phyloP scores from a whole-genome alignment of 1,284 basidiomycete genomes.

The Lentinula novae-zelandiae region DNA sequence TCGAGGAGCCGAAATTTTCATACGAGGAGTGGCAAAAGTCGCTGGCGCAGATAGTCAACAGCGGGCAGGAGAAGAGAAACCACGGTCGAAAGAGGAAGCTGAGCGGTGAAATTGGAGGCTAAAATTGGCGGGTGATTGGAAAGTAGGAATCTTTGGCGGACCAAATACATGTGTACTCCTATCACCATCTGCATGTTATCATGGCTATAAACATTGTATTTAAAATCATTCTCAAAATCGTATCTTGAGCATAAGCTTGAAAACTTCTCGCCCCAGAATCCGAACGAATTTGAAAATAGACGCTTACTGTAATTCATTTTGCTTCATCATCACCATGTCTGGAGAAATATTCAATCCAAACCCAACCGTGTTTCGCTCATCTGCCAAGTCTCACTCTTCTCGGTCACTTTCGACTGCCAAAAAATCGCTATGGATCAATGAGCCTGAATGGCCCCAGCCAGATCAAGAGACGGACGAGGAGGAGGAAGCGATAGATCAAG shows the following conservation, averaged over 20 bases:
- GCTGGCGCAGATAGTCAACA: not conserved
- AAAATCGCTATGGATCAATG: conserved; percentile 51
- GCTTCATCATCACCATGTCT: conserved; percentile 31
- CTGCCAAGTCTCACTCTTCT: conserved; percentile 32
- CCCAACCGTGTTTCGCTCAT: conserved; percentile 48
- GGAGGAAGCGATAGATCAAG: conserved; percentile 63
- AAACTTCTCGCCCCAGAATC: not conserved
- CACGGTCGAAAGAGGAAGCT: not conserved
- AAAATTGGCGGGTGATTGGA: not conserved
- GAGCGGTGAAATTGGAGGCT: not conserved
- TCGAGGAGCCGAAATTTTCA: conserved; percentile 11
- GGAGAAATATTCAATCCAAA: conserved; percentile 62
- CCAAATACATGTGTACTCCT: not conserved
- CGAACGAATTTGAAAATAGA: not conserved
- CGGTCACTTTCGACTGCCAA: conserved; percentile 31
- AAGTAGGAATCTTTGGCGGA: not conserved
- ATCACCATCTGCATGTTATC: not conserved
- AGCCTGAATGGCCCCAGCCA: conserved; percentile 27
- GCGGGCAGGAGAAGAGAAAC: not conserved
- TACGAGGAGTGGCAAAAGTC: conserved; percentile 10
- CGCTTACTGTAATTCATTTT: not conserved
- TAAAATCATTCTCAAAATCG: not conserved
- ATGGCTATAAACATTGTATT: not conserved
- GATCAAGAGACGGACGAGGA: conserved; percentile 35
- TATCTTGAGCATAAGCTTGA: not conserved